A percentile compares a stretch with the other conserved stretches of the same genome.
Evolutionary conservation across 129 eudicot species (phyloP).

Genomic region (Rutidosis leptorrhynchoides): DNA sequence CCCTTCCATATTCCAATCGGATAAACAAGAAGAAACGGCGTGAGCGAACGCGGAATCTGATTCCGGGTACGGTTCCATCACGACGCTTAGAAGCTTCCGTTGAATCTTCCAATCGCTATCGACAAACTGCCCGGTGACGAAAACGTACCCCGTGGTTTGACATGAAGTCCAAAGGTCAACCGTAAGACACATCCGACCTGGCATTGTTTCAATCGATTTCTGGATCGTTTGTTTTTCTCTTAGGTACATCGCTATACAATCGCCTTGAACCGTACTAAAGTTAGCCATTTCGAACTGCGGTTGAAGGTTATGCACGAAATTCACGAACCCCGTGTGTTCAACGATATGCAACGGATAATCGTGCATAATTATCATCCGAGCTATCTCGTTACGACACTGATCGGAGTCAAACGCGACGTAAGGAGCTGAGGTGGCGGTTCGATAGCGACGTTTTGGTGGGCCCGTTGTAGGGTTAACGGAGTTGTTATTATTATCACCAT

Average conservation of each 20-base stretch:
- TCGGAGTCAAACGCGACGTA: conserved; percentile 69
- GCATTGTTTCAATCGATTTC: conserved; percentile 63
- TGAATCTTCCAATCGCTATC: conserved; percentile 90
- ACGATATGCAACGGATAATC: conserved; percentile 94
- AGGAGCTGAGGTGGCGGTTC: conserved; percentile 55
- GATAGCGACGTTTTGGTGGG: conserved; percentile 67
- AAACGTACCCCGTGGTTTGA: conserved; percentile 69
- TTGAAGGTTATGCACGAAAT: conserved; percentile 73
- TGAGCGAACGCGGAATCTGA: conserved; percentile 39
- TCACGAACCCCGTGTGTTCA: conserved; percentile 87
- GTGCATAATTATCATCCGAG: conserved; percentile 83
- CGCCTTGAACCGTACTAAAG: conserved; percentile 82
- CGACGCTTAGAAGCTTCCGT: conserved; percentile 49
- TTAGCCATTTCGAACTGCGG: conserved; percentile 81
- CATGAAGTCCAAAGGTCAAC: conserved; percentile 81
- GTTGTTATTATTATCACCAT: not conserved
- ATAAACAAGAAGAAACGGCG: conserved; percentile 31
- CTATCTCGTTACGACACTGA: conserved; percentile 82
- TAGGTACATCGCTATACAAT: conserved; percentile 78
- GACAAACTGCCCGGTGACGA: conserved; percentile 71
- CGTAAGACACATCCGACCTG: conserved; percentile 81
- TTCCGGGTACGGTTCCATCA: conserved; percentile 85
- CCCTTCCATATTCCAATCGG: conserved; percentile 40
- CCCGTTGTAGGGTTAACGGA: conserved; percentile 31
- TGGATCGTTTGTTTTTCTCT: conserved; percentile 67